A percentile compares a stretch with the other conserved stretches of the same genome.
These are phyloP conservation scores for Paxillus ammoniavirescens DNA, from an alignment of 768 basidiomycete genomes.

Conservation along the genomic window DNA sequence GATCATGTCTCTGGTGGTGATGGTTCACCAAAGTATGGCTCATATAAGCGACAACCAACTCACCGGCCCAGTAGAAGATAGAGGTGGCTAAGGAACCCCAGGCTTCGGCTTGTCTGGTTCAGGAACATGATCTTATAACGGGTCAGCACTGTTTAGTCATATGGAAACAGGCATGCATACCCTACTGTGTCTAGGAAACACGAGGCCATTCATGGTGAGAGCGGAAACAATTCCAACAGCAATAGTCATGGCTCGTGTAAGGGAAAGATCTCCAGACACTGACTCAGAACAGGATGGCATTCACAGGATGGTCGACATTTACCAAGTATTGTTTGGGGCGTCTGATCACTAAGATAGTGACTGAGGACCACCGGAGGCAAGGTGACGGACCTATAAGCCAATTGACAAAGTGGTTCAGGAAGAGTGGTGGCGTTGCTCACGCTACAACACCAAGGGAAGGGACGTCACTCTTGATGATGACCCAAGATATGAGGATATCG, in stretches of 20 bases:
- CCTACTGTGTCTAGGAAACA: slow-evolving; percentile 48
- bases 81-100: slow-evolving; percentile 41
- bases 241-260: slow-evolving; percentile 41
- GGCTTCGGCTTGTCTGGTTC: slow-evolving; percentile 35
- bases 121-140: slow-evolving; percentile 39
- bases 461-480: slow-evolving; percentile 27
- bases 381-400: slow-evolving; percentile 36
- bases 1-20: slow-evolving; percentile 36
- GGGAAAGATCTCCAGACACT: slow-evolving; percentile 34
- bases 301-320: slow-evolving; percentile 7
- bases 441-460: slow-evolving; percentile 43
- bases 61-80: slow-evolving; percentile 44
- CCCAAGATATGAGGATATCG: slow-evolving; percentile 39
- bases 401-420: background rate
- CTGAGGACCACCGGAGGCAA: slow-evolving; percentile 41
- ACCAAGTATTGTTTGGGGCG: slow-evolving; percentile 29
- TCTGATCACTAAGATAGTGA: slow-evolving; percentile 28
- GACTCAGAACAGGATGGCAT: background rate
- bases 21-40: background rate
- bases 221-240: slow-evolving; percentile 45
- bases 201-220: slow-evolving; percentile 40
- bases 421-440: slow-evolving; percentile 26
- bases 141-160: background rate
- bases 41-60: slow-evolving; percentile 6
- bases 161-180: slow-evolving; percentile 22